A percentile compares a stretch with the other conserved stretches of the same genome.
Conservation (phyloP, 2,329 filamentous ascomycete genomes). For the Colletotrichum scovillei region DNA sequence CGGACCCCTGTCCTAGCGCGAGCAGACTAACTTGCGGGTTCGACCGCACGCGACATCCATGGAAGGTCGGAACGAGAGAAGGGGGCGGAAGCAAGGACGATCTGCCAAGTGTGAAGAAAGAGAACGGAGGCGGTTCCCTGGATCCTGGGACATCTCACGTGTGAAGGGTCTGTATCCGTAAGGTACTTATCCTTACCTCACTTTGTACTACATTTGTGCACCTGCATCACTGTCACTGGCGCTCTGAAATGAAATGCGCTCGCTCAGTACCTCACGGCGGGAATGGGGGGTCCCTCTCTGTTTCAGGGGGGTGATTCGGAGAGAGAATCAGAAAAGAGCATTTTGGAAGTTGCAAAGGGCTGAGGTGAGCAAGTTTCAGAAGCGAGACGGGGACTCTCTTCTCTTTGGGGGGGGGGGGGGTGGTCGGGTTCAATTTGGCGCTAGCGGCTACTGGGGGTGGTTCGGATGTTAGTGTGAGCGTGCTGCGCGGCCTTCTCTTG, state of each 20-base stretch:
- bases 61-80: neutral
- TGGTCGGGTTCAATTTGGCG: slow-evolving; percentile 14
- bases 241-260: slow-evolving; percentile 29
- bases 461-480: neutral
- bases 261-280: slow-evolving; percentile 7
- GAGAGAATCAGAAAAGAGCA: neutral
- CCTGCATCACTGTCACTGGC: no score
- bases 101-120: slow-evolving; percentile 30
- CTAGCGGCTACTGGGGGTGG: neutral
- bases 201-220: neutral
- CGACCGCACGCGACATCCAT: slow-evolving; percentile 29
- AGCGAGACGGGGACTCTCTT: slow-evolving; percentile 8
- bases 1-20: slow-evolving; percentile 8
- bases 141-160: slow-evolving; percentile 8
- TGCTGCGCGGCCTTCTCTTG: slow-evolving; percentile 18
- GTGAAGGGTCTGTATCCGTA: neutral
- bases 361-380: slow-evolving; percentile 38
- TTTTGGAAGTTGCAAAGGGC: neutral
- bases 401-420: neutral
- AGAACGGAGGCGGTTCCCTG: neutral
- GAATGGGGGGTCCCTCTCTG: slow-evolving; percentile 14
- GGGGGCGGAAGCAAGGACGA: slow-evolving; percentile 23
- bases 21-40: slow-evolving; percentile 21
- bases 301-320: slow-evolving; percentile 28
- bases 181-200: neutral